phyloP scores from a whole-genome alignment of 257 asterid genomes.

The Solanum sejunctum region DNA sequence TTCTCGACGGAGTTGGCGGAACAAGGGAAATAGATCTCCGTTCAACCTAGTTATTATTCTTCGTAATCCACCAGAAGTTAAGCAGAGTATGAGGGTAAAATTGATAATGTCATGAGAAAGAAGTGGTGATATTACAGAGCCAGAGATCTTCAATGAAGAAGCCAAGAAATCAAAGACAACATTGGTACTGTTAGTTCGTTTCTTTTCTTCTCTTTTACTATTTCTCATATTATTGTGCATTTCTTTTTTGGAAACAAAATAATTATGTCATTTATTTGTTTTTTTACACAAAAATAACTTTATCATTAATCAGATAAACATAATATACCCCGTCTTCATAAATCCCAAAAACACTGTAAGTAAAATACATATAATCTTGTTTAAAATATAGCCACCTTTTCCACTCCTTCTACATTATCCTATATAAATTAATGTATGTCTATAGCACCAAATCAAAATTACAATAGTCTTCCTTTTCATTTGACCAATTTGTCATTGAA shows the following conservation, averaged over 20 bases:
- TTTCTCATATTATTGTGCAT: too few relatives aligned
- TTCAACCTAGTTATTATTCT: slow-evolving; percentile 67
- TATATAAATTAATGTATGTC: neutral
- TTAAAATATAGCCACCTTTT: neutral
- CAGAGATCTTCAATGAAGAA: too few relatives aligned
- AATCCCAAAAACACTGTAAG: neutral
- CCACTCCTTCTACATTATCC: neutral
- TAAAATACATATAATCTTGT: neutral
- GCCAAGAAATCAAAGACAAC: too few relatives aligned
- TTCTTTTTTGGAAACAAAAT: neutral
- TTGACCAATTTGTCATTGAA: neutral
- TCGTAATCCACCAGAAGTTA: slow-evolving; percentile 22
- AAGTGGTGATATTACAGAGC: too few relatives aligned
- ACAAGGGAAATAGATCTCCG: slow-evolving; percentile 27
- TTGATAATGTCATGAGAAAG: too few relatives aligned
- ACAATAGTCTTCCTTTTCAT: neutral
- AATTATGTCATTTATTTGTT: neutral
- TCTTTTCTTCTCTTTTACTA: too few relatives aligned
- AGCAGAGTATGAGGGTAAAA: too few relatives aligned
- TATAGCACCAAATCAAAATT: neutral
- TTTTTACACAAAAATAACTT: neutral
- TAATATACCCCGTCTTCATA: neutral
- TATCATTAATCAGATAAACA: neutral
- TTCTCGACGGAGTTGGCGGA: slow-evolving; percentile 40
- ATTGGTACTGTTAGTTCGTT: too few relatives aligned